Percentiles rank a stretch among this genome's conserved stretches.
These are phyloP conservation scores for Sphagnum contortum DNA, from an alignment of 225 moss, liverwort and hornwort species.

Conservation along the genomic window DNA sequence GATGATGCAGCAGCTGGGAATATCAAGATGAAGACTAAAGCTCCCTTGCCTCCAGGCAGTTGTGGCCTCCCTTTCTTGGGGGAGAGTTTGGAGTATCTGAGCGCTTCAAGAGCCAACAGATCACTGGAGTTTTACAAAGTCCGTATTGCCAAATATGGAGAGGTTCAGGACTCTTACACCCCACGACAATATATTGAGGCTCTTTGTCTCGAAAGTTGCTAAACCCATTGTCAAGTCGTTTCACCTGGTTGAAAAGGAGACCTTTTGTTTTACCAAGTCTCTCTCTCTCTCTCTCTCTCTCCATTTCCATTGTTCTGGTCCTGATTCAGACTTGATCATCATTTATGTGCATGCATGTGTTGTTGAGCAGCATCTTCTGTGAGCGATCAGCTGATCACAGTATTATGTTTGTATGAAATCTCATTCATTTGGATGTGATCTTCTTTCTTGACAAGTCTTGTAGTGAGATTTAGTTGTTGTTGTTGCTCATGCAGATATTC, in stretches of 20 bases:
- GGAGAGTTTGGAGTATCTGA: constrained; percentile 13
- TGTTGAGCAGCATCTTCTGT: neutral
- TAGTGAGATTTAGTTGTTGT: neutral
- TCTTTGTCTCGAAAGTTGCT: neutral
- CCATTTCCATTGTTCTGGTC: too few species aligned
- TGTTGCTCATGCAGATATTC: constrained; percentile 16
- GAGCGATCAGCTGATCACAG: neutral
- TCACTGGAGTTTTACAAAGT: neutral
- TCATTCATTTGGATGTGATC: neutral
- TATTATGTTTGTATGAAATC: neutral
- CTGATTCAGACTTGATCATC: too few species aligned
- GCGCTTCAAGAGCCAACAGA: neutral
- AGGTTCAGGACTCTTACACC: neutral
- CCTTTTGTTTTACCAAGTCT: neutral
- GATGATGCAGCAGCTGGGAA: too few species aligned
- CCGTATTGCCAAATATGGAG: constrained; percentile 20
- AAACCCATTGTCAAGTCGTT: neutral
- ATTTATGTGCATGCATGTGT: too few species aligned
- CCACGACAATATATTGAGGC: too few species aligned
- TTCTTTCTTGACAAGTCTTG: neutral
- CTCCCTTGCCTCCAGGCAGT: constrained; percentile 30
- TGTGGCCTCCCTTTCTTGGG: constrained; percentile 31
- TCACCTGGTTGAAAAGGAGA: neutral
- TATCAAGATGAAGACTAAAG: too few species aligned
- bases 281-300: neutral